These are phyloP conservation scores for Aspergillus sp. DNA, from an alignment of 2,329 filamentous ascomycete genomes.

Conservation along the genomic window DNA sequence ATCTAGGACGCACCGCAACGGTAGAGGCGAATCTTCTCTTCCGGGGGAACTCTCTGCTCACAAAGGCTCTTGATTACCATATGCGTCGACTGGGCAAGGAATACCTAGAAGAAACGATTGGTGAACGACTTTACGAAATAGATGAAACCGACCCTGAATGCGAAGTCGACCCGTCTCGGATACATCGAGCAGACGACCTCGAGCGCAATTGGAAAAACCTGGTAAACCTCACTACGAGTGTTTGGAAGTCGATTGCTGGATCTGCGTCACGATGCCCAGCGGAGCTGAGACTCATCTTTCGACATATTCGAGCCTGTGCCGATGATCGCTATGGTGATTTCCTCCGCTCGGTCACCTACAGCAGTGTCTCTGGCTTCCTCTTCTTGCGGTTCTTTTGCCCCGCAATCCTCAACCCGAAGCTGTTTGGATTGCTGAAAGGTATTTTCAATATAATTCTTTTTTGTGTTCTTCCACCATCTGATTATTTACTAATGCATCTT, in stretches of 20 bases:
- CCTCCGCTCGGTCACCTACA: slow-evolving; percentile 83
- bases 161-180: slow-evolving; percentile 87
- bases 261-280: slow-evolving; percentile 75
- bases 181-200: slow-evolving; percentile 67
- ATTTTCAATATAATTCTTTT: slow-evolving; percentile 1
- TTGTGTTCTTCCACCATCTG: not conserved
- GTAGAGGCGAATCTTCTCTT: slow-evolving; percentile 92
- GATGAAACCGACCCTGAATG: slow-evolving; percentile 88
- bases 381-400: slow-evolving; percentile 95
- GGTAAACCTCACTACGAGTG: slow-evolving; percentile 71
- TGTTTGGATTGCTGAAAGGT: slow-evolving; percentile 82
- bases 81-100: slow-evolving; percentile 94
- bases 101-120: slow-evolving; percentile 82
- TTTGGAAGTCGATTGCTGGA: slow-evolving; percentile 79
- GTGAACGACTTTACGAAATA: slow-evolving; percentile 84
- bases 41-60: slow-evolving; percentile 89
- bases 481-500: slow-evolving; percentile 24
- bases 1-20: slow-evolving; percentile 64
- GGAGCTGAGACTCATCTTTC: slow-evolving; percentile 80
- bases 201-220: slow-evolving; percentile 80
- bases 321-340: slow-evolving; percentile 95
- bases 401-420: slow-evolving; percentile 90
- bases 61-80: slow-evolving; percentile 89
- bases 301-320: slow-evolving; percentile 87
- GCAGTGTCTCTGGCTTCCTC: slow-evolving; percentile 90